phyloP scores from a whole-genome alignment of 352 stramenopile species.

The Pythium folliculosum region DNA sequence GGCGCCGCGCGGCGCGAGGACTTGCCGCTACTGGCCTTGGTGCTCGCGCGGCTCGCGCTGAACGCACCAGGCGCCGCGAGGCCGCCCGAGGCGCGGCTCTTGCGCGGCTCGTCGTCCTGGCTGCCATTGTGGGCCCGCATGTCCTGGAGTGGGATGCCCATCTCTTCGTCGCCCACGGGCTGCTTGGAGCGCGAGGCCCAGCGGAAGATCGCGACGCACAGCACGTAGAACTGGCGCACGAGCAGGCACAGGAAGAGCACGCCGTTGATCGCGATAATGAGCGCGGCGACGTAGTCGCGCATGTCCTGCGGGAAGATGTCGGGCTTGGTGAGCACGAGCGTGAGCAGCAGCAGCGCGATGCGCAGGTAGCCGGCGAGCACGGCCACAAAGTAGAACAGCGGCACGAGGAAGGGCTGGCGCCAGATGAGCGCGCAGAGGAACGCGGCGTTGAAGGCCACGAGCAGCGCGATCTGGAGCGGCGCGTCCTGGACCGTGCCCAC shows the following conservation, averaged over 20 bases:
- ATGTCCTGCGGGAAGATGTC: constrained; percentile 42
- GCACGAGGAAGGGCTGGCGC: constrained; percentile 44
- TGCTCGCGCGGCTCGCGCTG: background rate
- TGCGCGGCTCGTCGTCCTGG: background rate
- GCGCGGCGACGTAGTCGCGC: constrained; percentile 40
- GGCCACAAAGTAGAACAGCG: constrained; percentile 41
- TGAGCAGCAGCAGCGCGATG: constrained; percentile 47
- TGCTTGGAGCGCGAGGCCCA: constrained; percentile 27
- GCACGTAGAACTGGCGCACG: constrained; percentile 42
- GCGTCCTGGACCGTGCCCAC: constrained; percentile 36
- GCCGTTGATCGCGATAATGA: constrained; percentile 48
- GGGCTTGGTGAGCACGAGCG: constrained; percentile 37
- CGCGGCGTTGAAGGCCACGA: constrained; percentile 42
- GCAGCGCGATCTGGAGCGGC: constrained; percentile 42
- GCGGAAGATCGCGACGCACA: constrained; percentile 19
- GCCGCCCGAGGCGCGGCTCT: background rate
- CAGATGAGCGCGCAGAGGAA: constrained; percentile 42
- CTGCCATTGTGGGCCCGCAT: background rate
- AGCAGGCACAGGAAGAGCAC: constrained; percentile 47
- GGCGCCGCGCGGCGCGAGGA: background rate
- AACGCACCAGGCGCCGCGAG: background rate
- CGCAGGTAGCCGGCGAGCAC: constrained; percentile 45
- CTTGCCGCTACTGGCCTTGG: constrained; percentile 8
- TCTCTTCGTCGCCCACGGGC: constrained; percentile 13
- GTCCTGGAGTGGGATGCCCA: constrained; percentile 26